Evolutionary conservation across 306 rosid genomes (phyloP), one percentile per base, ranked within the genome.

Genomic region (Hylodesmum podocarpum): DNA sequence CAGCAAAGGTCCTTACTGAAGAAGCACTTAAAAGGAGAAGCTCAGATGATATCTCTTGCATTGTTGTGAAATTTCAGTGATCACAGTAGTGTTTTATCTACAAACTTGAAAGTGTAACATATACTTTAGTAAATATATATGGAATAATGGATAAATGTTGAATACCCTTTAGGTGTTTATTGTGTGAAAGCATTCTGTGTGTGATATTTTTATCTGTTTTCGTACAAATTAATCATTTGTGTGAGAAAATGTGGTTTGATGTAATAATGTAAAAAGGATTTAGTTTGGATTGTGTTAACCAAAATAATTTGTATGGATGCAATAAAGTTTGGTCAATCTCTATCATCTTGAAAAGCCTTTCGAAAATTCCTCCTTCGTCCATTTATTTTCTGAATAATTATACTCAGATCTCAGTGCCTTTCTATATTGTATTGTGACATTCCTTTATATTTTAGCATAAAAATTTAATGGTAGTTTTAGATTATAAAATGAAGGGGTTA

Each of bases 31-130:
- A 80, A 72, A 88, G 97, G 94, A 86, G 67, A 80, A 95, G 99
- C 92, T 73, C 93, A 3, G 97, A 95, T 66, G 97, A 92, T 82
- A 92, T 95, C 83, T 95, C 99, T 37, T 89, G 95, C 70, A 66
- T 92, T 59, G 93, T 92, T 70, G 88, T 95, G 75, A 91, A 88
- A 74, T 80, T 95, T 86, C 89, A 77, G 15, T 88, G 87, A 87
- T 67, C 73, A 3, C 67, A 41, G 41, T 54, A 15, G 71, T 8
- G 51, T 41, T 19, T 71, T 4, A 51, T 77, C 39, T 76, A 39
- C 75, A 10, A 53, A 41, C 83, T 59, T 53, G 79, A 54, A 75
- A 70, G 16, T 77, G 82, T 82, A 66, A 36, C 15, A 64, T 47
- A 51, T 27, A 53, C 27, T 57, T 41, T 51, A 8, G 37, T 63